These are phyloP conservation scores for Colletotrichum sp. DNA, from an alignment of 2,329 filamentous ascomycete genomes.

Conservation along the genomic window DNA sequence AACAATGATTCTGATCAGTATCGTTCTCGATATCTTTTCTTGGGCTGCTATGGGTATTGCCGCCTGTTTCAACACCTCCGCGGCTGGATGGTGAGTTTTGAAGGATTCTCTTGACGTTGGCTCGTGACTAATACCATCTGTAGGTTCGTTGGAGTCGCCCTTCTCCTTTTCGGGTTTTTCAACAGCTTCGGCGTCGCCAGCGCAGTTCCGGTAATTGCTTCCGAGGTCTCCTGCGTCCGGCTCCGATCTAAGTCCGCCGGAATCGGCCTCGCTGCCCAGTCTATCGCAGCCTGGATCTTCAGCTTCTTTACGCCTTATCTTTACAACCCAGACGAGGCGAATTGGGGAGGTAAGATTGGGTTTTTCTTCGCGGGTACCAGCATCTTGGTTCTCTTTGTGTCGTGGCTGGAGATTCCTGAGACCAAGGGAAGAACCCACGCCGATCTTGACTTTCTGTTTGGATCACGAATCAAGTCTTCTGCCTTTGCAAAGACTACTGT, in stretches of 20 bases:
- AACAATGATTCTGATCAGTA: not conserved
- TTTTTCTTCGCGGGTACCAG: conserved; percentile 1
- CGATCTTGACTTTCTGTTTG: conserved; percentile 2
- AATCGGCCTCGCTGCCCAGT: not conserved
- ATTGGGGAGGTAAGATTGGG: conserved; percentile 25
- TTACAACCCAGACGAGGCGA: conserved; percentile 11
- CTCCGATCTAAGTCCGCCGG: not conserved
- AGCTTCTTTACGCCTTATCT: conserved; percentile 6
- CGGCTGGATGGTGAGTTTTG: not conserved
- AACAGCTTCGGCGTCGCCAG: not conserved
- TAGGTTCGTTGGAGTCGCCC: not conserved
- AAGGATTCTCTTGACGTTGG: rapidly evolving
- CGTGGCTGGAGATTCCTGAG: not conserved
- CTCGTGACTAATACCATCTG: not conserved
- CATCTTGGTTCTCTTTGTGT: not conserved
- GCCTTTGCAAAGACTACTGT: not conserved
- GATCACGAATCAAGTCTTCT: not conserved
- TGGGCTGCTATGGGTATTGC: not conserved
- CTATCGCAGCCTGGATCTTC: not conserved
- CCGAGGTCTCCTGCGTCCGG: not conserved
- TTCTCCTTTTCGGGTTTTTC: conserved; percentile 2
- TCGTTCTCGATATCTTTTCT: not conserved
- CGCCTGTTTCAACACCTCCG: not conserved
- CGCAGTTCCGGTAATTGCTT: not conserved
- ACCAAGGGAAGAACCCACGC: not conserved